Base-by-base conservation (phyloP, 1,284 basidiomycete species). In the Boletellus deceptivus region DNA sequence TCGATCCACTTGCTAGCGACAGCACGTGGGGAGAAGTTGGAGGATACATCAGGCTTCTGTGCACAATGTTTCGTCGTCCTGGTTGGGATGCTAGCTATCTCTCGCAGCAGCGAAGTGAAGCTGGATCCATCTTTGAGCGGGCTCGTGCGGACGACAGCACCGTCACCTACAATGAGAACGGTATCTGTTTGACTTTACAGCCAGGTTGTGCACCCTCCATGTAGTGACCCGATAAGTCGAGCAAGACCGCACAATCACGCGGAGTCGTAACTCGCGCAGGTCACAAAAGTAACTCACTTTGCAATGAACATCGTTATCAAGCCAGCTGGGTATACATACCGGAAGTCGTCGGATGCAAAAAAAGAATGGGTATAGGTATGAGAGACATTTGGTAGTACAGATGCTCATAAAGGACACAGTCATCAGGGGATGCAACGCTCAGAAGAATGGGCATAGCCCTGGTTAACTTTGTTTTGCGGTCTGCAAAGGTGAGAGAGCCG, bases 1-100 rank as follows among this genome's bases (percentile, higher is more conserved):
- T 60, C 52, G 10, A 77, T 59, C 84, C 84, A 87, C 48, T 65
- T 69, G 5, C 57, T 58, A 49, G 82, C 75, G 11, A 76, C 69
- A 24, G 64, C 52, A 8, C 75, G 59, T 20, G 74, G 72, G 37
- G 74, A 70, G 42, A 68, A 70, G 35, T 44, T 53, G 51, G 54
- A 49, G 48, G 59, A 52, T 14, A 52, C 43, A 53, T 49, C 35
- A 53, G 62, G 43, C 55, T 56, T 48, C 59, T 51, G 55, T 45
- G 46, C 42, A 36, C 58, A 22, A 25, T 16, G 56, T 29, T 33
- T 55, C 11, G 49, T 51, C 46, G 60, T 60, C 56, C 61, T 54
- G 54, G 68, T 52, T 48, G 55, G 57, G 34, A 72, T 64, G 39
- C 57, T 55, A n/a, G 77, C 69, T 39, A 79, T 73, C 58, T 72